Evolutionary conservation across 306 rosid species (phyloP).

Genomic region (Rosa persica): DNA sequence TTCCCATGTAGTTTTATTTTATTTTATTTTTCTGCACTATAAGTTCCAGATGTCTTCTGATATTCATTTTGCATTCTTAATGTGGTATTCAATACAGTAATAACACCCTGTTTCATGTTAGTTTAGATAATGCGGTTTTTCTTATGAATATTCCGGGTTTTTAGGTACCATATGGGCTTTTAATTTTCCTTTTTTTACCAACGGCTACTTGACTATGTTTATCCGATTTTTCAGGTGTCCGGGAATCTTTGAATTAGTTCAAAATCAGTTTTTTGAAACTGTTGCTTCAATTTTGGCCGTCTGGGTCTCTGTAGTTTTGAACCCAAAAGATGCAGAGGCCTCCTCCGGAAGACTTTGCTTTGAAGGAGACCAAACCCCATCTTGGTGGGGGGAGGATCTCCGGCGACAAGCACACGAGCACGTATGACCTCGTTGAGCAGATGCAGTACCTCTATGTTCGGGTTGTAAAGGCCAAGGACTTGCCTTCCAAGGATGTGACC

Average conservation of each 20-base stretch:
- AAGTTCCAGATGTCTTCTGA: constrained; percentile 10
- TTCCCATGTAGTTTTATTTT: background rate
- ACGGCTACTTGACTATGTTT: constrained; percentile 58
- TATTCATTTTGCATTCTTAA: constrained; percentile 23
- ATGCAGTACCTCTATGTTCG: constrained; percentile 98
- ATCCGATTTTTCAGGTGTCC: constrained; percentile 57
- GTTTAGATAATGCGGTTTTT: constrained; percentile 8
- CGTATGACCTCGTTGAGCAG: constrained; percentile 98
- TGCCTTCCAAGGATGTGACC: constrained; percentile 79
- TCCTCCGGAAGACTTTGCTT: constrained; percentile 77
- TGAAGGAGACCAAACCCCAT: constrained; percentile 97
- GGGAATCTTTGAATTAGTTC: constrained; percentile 44
- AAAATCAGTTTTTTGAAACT: constrained; percentile 15
- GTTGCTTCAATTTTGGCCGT: constrained; percentile 26
- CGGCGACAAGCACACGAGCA: constrained; percentile 87
- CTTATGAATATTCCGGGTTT: constrained; percentile 44
- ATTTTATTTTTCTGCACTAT: too few relatives aligned
- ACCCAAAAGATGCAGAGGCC: constrained; percentile 82
- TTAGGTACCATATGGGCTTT: constrained; percentile 30
- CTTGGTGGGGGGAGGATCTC: constrained; percentile 93
- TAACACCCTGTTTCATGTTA: constrained; percentile 2
- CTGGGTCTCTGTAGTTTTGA: constrained; percentile 31
- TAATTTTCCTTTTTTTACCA: constrained; percentile 32
- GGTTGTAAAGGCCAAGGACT: constrained; percentile 85
- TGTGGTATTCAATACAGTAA: background rate